Base-by-base conservation (phyloP, 495 filamentous ascomycete species). In the Penicillium robsamsonii region DNA sequence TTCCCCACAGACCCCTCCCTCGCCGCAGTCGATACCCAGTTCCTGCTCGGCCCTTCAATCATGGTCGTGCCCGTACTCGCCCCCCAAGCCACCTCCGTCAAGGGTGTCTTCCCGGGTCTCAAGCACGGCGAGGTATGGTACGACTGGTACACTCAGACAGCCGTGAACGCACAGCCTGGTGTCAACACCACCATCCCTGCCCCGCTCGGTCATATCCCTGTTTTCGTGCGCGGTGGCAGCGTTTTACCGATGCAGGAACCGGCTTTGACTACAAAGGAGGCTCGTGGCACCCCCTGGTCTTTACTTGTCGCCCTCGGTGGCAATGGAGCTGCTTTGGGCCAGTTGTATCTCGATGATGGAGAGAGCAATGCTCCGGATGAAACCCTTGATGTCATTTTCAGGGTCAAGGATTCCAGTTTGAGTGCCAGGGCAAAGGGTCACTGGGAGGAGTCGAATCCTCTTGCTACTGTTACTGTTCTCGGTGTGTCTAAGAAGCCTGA, bases 261-360 rank as follows among this genome's bases (percentile, higher is more conserved):
- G 1, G 87, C 81, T 0, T 67, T 91, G 72, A 91, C 87, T 0
- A 92, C 87, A 0, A 63, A 77, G 3, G 85, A 84, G 40, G 81
- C 82, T 29, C 74, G 89, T 41, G 73, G 77, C 27, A 90, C 84
- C 31, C 83, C 85, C 4, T 94, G 88, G 87, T 81, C 81, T 20
- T 56, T 94, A 17, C 66, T 92, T 15, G 83, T 81, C 3, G 87
- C 87, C 2, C 74, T 91, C 10, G 74, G 81, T 57, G 50, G 56
- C 9, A 61, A 78, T 15, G 87, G 86, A 0, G 61, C 70, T 18
- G 90, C 92, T 0, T 71, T 57, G 3, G 92, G 92, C 0, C 53
- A 75, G 11, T 65, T 96, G 9, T 95, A 96, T 62, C 62, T 96
- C 9, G 92, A 96, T 62, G 92, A 96, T 67, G 92, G 92, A 0